These are phyloP conservation scores for Yarrowia alimentaria DNA, from an alignment of 805 yeast species.

Conservation along the genomic window DNA sequence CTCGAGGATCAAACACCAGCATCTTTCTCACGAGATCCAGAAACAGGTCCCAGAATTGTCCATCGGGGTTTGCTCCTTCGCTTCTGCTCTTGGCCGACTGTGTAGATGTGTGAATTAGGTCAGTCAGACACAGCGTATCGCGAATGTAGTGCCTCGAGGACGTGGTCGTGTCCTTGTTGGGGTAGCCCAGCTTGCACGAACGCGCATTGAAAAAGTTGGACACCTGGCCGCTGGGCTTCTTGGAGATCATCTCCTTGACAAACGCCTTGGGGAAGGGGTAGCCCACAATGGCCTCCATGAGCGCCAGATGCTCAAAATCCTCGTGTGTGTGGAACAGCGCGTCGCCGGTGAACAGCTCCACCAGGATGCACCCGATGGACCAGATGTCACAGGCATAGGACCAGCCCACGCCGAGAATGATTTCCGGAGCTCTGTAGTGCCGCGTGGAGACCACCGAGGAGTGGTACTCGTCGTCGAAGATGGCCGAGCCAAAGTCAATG, in stretches of 20 bases:
- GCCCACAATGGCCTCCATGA: conserved; percentile 83
- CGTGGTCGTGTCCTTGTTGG: conserved; percentile 41
- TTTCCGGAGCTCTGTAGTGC: conserved; percentile 96
- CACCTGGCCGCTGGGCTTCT: conserved; percentile 30
- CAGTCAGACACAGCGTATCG: conserved; percentile 36
- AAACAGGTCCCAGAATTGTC: conserved; percentile 81
- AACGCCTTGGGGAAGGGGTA: conserved; percentile 40
- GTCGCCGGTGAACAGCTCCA: conserved; percentile 89
- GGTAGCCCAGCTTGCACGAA: conserved; percentile 38
- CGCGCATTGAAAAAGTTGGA: conserved; percentile 37
- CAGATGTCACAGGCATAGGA: conserved; percentile 95
- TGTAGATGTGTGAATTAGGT: conserved; percentile 27
- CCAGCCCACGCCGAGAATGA: conserved; percentile 94
- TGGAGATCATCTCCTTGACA: conserved; percentile 35
- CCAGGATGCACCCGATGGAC: conserved; percentile 92
- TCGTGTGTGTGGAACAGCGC: conserved; percentile 95
- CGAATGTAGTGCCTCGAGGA: conserved; percentile 42
- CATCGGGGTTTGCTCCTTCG: conserved; percentile 29
- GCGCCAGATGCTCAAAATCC: conserved; percentile 87
- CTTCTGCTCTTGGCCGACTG: conserved; percentile 37
- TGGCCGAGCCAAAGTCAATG: conserved; percentile 96
- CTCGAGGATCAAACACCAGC: conserved; percentile 67
- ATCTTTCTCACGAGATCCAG: conserved; percentile 63
- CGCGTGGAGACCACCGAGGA: conserved; percentile 89
- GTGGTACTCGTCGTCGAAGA: conserved; percentile 92